Evolutionary conservation across 768 basidiomycete species (phyloP).

Genomic region (Ramaria rubella): DNA sequence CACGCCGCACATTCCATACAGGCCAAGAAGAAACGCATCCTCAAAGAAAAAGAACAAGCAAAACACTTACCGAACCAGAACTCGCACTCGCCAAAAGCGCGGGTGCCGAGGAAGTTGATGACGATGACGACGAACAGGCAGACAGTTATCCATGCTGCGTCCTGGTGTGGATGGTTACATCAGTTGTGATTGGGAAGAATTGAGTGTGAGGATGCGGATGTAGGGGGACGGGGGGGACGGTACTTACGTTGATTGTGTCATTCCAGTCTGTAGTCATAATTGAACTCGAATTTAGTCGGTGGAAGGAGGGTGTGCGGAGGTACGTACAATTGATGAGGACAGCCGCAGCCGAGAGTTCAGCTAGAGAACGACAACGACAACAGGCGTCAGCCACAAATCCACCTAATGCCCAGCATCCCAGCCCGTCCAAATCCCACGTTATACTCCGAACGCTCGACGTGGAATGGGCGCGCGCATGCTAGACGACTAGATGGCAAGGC

Average conservation of each 20-base stretch:
- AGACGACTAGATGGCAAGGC: too few relatives aligned
- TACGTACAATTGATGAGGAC: constrained; percentile 55
- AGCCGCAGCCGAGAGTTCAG: constrained; percentile 68
- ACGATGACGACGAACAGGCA: constrained; percentile 24
- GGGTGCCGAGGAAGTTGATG: constrained; percentile 34
- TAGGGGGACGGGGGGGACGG: not conserved
- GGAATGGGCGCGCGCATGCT: too few relatives aligned
- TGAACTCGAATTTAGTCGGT: not conserved
- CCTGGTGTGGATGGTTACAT: not conserved
- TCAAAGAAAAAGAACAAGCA: not conserved
- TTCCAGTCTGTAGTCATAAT: constrained; percentile 43
- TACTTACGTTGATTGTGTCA: constrained; percentile 13
- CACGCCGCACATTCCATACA: not conserved
- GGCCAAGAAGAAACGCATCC: not conserved
- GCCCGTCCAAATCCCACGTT: too few relatives aligned
- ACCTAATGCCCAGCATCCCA: too few relatives aligned
- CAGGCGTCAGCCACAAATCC: too few relatives aligned
- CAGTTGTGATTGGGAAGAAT: not conserved
- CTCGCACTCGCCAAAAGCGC: constrained; percentile 45
- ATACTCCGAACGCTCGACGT: too few relatives aligned
- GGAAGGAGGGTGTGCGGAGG: not conserved
- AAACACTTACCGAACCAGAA: constrained; percentile 38
- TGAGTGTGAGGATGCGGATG: not conserved
- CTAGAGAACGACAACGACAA: constrained; percentile 56
- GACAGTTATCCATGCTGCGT: constrained; percentile 33